These are phyloP conservation scores for Avena sativa DNA, from an alignment of 176 grass and related monocot genomes.

Conservation along the genomic window DNA sequence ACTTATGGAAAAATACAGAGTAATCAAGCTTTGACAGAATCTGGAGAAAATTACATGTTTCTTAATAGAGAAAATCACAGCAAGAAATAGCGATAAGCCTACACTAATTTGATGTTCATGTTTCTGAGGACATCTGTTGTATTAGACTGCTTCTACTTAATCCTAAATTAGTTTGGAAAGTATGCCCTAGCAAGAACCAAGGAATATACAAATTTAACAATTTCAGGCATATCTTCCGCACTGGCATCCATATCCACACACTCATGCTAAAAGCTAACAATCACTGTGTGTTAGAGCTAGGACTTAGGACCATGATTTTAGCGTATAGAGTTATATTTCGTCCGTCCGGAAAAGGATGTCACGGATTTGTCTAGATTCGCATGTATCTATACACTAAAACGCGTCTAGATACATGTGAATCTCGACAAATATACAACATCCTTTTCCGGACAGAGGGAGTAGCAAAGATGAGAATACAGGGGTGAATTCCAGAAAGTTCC, in stretches of 20 bases:
- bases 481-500: constrained; percentile 3
- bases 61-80: constrained; percentile 5
- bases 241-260: not conserved
- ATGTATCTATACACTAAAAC: too few relatives aligned
- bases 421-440: too few relatives aligned
- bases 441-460: too few relatives aligned
- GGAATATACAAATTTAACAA: constrained; percentile 16
- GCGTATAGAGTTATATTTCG: not conserved
- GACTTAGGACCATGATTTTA: not conserved
- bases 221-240: not conserved
- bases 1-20: constrained; percentile 21
- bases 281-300: not conserved
- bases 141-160: constrained; percentile 6
- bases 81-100: not conserved
- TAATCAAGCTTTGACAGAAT: constrained; percentile 21
- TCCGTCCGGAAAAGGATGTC: too few relatives aligned
- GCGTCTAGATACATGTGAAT: too few relatives aligned
- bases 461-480: constrained; percentile 20
- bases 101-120: constrained; percentile 12
- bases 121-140: not conserved
- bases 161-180: not conserved
- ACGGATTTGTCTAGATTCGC: too few relatives aligned
- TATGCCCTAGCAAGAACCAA: not conserved
- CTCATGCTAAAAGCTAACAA: not conserved
- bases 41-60: constrained; percentile 16